Percentiles rank a stretch among this genome's conserved stretches.
Evolutionary conservation across 495 filamentous ascomycete species (phyloP).

Genomic region (Evernia prunastri): DNA sequence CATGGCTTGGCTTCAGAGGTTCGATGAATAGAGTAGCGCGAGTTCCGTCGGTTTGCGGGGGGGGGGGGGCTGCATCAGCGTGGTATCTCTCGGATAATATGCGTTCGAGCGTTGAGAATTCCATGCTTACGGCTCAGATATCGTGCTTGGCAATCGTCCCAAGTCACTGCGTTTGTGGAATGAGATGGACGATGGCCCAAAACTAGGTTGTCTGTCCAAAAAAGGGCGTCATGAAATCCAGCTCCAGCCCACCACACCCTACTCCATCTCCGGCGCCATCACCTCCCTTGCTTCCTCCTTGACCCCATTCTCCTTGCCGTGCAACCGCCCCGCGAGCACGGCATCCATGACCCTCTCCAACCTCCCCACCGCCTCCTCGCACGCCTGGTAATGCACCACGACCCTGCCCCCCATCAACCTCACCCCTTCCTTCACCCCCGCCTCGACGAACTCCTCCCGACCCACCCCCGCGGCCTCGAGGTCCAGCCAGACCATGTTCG

Average conservation of each 20-base stretch:
- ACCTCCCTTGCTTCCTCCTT: constrained; percentile 19
- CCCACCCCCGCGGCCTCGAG: constrained; percentile 41
- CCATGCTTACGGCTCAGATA: too few relatives aligned
- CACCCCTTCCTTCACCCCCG: constrained; percentile 22
- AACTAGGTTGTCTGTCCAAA: too few relatives aligned
- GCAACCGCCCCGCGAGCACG: constrained; percentile 3
- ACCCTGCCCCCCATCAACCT: constrained; percentile 24
- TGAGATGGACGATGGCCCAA: too few relatives aligned
- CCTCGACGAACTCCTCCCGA: constrained; percentile 21
- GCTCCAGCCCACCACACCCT: neutral
- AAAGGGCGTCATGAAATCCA: neutral
- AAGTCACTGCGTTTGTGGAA: too few relatives aligned
- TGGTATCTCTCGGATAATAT: too few relatives aligned
- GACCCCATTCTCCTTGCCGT: neutral
- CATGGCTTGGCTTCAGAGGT: too few relatives aligned
- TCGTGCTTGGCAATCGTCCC: too few relatives aligned
- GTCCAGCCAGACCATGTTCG: constrained; percentile 94
- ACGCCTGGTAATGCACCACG: constrained; percentile 26
- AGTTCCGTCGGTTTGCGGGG: too few relatives aligned
- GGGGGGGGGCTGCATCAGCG: too few relatives aligned
- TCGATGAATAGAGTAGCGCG: too few relatives aligned
- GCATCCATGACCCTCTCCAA: constrained; percentile 26
- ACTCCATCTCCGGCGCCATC: constrained; percentile 18
- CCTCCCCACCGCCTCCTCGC: constrained; percentile 22
- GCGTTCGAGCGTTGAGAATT: too few relatives aligned